Conservation (phyloP, 306 rosid species). For the Begonia fuchsioides region DNA sequence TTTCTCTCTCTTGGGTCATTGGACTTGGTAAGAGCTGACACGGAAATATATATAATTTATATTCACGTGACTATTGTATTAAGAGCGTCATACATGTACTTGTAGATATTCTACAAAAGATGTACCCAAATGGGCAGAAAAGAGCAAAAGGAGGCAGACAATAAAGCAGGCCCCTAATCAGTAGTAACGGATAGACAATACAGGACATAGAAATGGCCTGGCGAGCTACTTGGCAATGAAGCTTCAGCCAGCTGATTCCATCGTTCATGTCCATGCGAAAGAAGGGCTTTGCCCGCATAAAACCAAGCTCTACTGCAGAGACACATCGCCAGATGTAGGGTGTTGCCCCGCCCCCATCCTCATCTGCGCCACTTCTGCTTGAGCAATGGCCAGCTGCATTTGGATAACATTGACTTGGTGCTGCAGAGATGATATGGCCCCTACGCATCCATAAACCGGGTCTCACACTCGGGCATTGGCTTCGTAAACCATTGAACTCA, state of each 20-base stretch:
- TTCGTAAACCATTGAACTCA: constrained; percentile 90
- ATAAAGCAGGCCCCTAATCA: constrained; percentile 39
- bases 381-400: constrained; percentile 62
- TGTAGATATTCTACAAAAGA: not conserved
- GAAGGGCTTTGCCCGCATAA: constrained; percentile 40
- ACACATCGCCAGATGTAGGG: too few species aligned
- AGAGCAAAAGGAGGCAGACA: constrained; percentile 19
- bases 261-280: constrained; percentile 41
- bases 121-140: constrained; percentile 3
- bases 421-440: constrained; percentile 82
- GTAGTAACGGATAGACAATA: constrained; percentile 75
- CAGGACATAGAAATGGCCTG: not conserved
- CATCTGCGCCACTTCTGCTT: constrained; percentile 72
- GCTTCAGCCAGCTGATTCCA: constrained; percentile 23
- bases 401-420: constrained; percentile 73
- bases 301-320: too few species aligned
- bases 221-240: constrained; percentile 19
- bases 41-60: constrained; percentile 13
- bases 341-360: too few species aligned
- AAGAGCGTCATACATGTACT: too few species aligned
- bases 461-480: constrained; percentile 81
- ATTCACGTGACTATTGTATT: constrained; percentile 15
- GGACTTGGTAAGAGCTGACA: constrained; percentile 9
- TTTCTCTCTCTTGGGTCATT: too few species aligned
- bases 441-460: constrained; percentile 89